These are phyloP conservation scores for Ogataea nitratoaversa DNA, from an alignment of 805 yeast species.

Conservation along the genomic window DNA sequence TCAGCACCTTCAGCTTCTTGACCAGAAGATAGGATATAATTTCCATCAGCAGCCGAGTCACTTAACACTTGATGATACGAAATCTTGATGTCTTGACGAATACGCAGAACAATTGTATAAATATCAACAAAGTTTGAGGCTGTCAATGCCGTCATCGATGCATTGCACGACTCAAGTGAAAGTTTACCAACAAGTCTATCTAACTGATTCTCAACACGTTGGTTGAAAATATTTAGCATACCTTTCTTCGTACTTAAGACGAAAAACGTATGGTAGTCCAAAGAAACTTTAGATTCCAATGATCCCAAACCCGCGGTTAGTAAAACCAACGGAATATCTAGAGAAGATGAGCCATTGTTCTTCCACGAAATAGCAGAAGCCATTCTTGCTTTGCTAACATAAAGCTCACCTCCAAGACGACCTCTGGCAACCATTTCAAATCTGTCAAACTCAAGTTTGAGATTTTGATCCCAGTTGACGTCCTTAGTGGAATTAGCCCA, in stretches of 20 bases:
- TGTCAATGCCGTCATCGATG: conserved; percentile 77
- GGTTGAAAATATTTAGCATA: conserved; percentile 61
- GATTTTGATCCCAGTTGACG: conserved; percentile 64
- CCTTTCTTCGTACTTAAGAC: conserved; percentile 49
- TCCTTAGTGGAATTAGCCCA: conserved; percentile 71
- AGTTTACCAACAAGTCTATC: conserved; percentile 58
- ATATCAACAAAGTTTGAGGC: conserved; percentile 82
- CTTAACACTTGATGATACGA: conserved; percentile 73
- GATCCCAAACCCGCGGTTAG: conserved; percentile 52
- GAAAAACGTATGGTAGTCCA: conserved; percentile 84
- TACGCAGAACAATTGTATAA: conserved; percentile 61
- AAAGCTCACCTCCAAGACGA: conserved; percentile 71
- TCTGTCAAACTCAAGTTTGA: conserved; percentile 55
- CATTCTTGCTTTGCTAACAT: conserved; percentile 43
- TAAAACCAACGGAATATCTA: conserved; percentile 64
- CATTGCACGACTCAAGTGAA: conserved; percentile 46
- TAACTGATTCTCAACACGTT: conserved; percentile 46
- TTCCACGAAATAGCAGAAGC: conserved; percentile 75
- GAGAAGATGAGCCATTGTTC: conserved; percentile 34
- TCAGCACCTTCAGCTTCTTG: neutral
- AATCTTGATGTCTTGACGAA: conserved; percentile 65
- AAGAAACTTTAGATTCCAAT: conserved; percentile 57
- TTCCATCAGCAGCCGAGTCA: conserved; percentile 41
- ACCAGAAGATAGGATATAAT: neutral
- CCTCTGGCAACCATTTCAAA: conserved; percentile 61